Conservation (phyloP, 257 asterid species). For the Primulina huaijiensis region DNA sequence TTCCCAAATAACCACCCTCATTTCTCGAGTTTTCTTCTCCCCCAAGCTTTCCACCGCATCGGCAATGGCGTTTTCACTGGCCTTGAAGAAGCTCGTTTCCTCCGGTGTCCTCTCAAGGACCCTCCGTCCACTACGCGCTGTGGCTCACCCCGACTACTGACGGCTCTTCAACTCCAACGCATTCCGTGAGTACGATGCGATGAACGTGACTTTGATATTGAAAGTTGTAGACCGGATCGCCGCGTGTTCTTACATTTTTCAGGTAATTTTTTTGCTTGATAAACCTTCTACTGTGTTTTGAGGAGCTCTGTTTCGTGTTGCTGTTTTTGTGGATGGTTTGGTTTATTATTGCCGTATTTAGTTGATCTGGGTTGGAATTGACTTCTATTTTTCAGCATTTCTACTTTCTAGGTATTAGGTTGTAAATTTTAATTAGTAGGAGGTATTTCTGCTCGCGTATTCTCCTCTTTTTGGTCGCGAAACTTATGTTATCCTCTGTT, state of each 20-base stretch:
- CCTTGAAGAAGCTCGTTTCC: conserved; percentile 33
- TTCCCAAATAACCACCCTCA: not conserved
- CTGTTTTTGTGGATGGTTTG: not conserved
- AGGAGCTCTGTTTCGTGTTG: not conserved
- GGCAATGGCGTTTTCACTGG: conserved; percentile 43
- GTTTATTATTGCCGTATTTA: no score
- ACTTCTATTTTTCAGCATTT: not conserved
- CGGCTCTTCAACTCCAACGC: conserved; percentile 45
- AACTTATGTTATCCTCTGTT: not conserved
- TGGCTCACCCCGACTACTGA: conserved; percentile 25
- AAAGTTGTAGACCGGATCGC: conserved; percentile 34
- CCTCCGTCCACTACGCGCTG: conserved; percentile 19
- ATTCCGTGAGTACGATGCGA: conserved; percentile 44
- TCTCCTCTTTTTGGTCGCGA: not conserved
- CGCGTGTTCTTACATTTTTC: conserved; percentile 46
- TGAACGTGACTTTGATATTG: conserved; percentile 37
- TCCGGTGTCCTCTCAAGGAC: conserved; percentile 32
- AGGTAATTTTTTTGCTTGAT: conserved; percentile 27
- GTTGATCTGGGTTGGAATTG: no score
- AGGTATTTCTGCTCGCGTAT: not conserved
- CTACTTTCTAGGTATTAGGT: not conserved
- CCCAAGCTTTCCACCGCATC: not conserved
- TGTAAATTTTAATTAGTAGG: not conserved
- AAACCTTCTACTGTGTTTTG: no score
- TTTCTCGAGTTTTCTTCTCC: not conserved